A percentile compares a stretch with the other conserved stretches of the same genome.
These are phyloP conservation scores for Apiospora koreana DNA, from an alignment of 2,329 filamentous ascomycete genomes.

Conservation along the genomic window DNA sequence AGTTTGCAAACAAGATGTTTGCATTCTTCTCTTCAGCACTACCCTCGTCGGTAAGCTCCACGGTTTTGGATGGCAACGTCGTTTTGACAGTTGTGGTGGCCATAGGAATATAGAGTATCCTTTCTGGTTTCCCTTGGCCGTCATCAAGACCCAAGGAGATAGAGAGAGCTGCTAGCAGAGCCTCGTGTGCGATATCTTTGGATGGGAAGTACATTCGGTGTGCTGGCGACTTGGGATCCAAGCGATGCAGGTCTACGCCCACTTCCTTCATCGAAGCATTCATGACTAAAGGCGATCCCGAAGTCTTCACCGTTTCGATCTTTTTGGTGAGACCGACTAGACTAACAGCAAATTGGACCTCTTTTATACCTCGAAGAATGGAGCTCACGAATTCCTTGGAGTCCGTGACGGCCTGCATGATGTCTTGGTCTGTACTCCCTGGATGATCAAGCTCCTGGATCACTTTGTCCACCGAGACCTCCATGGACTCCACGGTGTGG, in stretches of 20 bases:
- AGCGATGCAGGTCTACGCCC: slow-evolving; percentile 85
- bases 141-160: slow-evolving; percentile 91
- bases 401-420: slow-evolving; percentile 84
- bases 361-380: slow-evolving; percentile 87
- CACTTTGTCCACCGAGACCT: slow-evolving; percentile 71
- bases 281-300: slow-evolving; percentile 72
- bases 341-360: slow-evolving; percentile 93
- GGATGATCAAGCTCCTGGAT: slow-evolving; percentile 72
- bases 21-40: slow-evolving; percentile 83
- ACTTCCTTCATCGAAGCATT: slow-evolving; percentile 96
- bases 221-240: slow-evolving; percentile 89
- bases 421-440: slow-evolving; percentile 64
- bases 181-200: slow-evolving; percentile 92
- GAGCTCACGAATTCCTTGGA: slow-evolving; percentile 92
- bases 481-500: slow-evolving; percentile 47
- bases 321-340: slow-evolving; percentile 85
- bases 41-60: slow-evolving; percentile 74
- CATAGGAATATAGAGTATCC: slow-evolving; percentile 94
- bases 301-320: slow-evolving; percentile 67
- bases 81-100: slow-evolving; percentile 93
- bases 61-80: slow-evolving; percentile 90
- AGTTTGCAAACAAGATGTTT: slow-evolving; percentile 94
- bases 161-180: slow-evolving; percentile 85
- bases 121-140: slow-evolving; percentile 80
- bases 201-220: slow-evolving; percentile 98